Evolutionary conservation across 306 rosid genomes (phyloP), one percentile per base, ranked within the genome.

Genomic region (Vicia sativa): DNA sequence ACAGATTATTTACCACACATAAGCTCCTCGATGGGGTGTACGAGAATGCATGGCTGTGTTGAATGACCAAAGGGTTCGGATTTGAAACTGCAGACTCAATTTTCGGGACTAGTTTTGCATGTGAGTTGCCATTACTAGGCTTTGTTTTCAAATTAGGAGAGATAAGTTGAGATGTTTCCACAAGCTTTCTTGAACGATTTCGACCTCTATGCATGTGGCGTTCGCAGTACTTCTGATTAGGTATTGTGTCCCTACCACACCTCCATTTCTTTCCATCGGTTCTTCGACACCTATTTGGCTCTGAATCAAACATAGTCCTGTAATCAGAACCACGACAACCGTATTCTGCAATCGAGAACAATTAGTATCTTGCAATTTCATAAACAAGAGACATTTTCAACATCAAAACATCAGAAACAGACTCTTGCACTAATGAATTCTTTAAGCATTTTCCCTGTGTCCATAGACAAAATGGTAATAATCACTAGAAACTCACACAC

Each of bases 221-320:
- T 67, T 87, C 87, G 48, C 98, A 92, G 77, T 92, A 92, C 76
- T 87, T 92, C 67, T 84, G 83, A 44, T 65, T 67, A 29, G 84
- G 86, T 15, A 92, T 38, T 15, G 75, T 69, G 7, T 62, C 62
- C 71, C 39, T 85, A 21, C 84, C 14, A 61, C 98, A 92, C 76
- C 98, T 84, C 96, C 98, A 89, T 83, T 82, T 89, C 89, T 89
- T 92, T 58, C 98, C 98, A 77, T 92, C 96, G 10, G 98, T 92
- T 83, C 96, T 89, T 80, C 96, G 84, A 60, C 98, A 92, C 80
- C 96, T 81, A 61, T 81, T 77, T 4, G 86, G 87, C 46, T 86
- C 98, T 65, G 79, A 68, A 81, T 87, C 92, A 79, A 77, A 42
- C 84, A 73, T 72, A 49, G 12, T 64, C 35, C 74, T 68, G 31